Percentiles rank a stretch among this genome's conserved stretches.
phyloP scores from a whole-genome alignment of 202 grass and related monocot genomes.

The Bolboschoenoplectus hybrid region DNA sequence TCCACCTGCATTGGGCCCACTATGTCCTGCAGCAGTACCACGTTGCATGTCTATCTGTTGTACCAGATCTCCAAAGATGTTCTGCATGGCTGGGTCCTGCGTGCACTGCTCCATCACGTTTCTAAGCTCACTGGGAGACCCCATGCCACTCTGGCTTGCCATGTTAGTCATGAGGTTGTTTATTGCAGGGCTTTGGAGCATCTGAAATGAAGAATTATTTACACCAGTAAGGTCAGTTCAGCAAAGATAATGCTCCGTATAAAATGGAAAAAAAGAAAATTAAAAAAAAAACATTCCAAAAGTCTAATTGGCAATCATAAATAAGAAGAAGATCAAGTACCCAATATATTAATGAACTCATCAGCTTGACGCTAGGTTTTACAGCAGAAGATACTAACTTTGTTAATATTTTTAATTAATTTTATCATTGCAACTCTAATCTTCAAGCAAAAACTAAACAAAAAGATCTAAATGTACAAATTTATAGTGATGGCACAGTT shows the following conservation, averaged over 20 bases:
- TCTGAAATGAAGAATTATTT: slow-evolving; percentile 29
- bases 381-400: neutral
- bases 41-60: slow-evolving; percentile 66
- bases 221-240: neutral
- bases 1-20: slow-evolving; percentile 31
- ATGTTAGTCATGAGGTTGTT: slow-evolving; percentile 70
- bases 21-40: slow-evolving; percentile 50
- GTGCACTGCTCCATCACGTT: slow-evolving; percentile 80
- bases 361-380: neutral
- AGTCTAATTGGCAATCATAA: slow-evolving; percentile 6
- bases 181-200: slow-evolving; percentile 67
- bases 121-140: slow-evolving; percentile 59
- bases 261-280: neutral
- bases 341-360: slow-evolving; percentile 21
- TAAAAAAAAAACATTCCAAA: neutral
- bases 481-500: neutral
- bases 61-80: slow-evolving; percentile 67
- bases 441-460: neutral
- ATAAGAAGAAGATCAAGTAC: slow-evolving; percentile 13
- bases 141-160: slow-evolving; percentile 62
- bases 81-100: slow-evolving; percentile 59
- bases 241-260: neutral
- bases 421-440: neutral
- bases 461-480: neutral
- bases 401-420: neutral